A percentile compares a stretch with the other conserved stretches of the same genome.
Evolutionary conservation across 495 filamentous ascomycete species (phyloP).

Genomic region (Aspergillus nidulans): DNA sequence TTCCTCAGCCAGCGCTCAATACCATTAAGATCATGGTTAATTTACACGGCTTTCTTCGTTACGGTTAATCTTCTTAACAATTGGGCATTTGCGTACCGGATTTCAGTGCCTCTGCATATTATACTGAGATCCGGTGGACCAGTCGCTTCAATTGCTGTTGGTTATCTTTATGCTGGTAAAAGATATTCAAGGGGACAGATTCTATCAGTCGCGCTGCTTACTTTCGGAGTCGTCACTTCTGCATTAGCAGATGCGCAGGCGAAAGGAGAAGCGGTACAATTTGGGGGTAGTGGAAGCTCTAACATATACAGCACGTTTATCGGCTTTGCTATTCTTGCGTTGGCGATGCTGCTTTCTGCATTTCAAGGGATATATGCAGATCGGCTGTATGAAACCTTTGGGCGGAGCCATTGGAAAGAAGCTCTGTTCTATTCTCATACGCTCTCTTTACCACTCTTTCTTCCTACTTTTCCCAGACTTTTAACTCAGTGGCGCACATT

Average conservation of each 20-base stretch:
- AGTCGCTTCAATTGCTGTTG: slow-evolving; percentile 86
- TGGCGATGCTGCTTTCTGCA: slow-evolving; percentile 86
- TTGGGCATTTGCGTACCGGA: slow-evolving; percentile 93
- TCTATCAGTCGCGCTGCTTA: slow-evolving; percentile 73
- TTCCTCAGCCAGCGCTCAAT: slow-evolving; percentile 75
- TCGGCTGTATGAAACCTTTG: slow-evolving; percentile 77
- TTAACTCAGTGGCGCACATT: slow-evolving; percentile 45
- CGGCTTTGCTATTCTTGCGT: slow-evolving; percentile 76
- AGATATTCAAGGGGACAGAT: slow-evolving; percentile 77
- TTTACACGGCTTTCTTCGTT: slow-evolving; percentile 89
- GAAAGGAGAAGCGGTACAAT: slow-evolving; percentile 55
- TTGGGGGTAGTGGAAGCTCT: slow-evolving; percentile 12
- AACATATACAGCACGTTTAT: slow-evolving; percentile 49
- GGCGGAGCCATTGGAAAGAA: slow-evolving; percentile 83
- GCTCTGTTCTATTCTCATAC: slow-evolving; percentile 92
- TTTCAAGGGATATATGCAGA: slow-evolving; percentile 95
- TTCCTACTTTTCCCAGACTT: slow-evolving; percentile 45
- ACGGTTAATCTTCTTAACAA: slow-evolving; percentile 93
- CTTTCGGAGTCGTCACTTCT: slow-evolving; percentile 76
- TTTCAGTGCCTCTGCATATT: slow-evolving; percentile 95
- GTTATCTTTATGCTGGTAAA: slow-evolving; percentile 73
- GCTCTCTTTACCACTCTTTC: slow-evolving; percentile 67
- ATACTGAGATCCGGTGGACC: slow-evolving; percentile 93
- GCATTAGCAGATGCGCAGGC: slow-evolving; percentile 83
- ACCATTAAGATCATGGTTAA: slow-evolving; percentile 76